Evolutionary conservation across 2,329 filamentous ascomycete species (phyloP).

Genomic region (Cyanodermella asteris): DNA sequence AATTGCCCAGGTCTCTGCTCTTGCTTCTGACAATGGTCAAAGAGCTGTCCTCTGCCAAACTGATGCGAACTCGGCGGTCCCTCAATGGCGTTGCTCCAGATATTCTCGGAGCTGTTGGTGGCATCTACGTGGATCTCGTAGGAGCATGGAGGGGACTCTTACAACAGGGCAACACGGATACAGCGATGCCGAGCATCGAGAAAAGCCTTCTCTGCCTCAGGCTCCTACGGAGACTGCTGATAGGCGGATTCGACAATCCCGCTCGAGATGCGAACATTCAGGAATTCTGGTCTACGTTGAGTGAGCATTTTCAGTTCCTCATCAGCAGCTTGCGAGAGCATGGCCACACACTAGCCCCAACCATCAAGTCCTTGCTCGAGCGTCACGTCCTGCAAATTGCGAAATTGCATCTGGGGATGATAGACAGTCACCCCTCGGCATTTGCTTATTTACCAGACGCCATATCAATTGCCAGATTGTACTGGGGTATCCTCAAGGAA

Average conservation of each 20-base stretch:
- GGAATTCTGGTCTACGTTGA: conserved; percentile 60
- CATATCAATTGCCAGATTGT: conserved; percentile 52
- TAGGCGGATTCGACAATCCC: conserved; percentile 66
- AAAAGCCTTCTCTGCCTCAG: conserved; percentile 65
- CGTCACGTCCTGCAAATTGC: conserved; percentile 78
- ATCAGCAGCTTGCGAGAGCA: no score
- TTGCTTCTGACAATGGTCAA: conserved; percentile 75
- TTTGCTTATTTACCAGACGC: conserved; percentile 69
- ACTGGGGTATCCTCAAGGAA: conserved; percentile 62
- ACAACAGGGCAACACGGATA: conserved; percentile 33
- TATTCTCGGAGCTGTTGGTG: conserved; percentile 56
- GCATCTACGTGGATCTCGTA: conserved; percentile 57
- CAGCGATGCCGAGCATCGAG: conserved; percentile 43
- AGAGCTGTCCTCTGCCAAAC: conserved; percentile 60
- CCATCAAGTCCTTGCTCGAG: conserved; percentile 45
- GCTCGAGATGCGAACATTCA: conserved; percentile 55
- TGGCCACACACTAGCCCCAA: no score
- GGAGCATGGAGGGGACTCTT: conserved; percentile 44
- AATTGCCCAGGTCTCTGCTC: conserved; percentile 50
- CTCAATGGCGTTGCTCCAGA: conserved; percentile 64
- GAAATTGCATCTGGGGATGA: conserved; percentile 79
- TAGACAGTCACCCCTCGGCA: conserved; percentile 53
- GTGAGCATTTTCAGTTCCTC: no score
- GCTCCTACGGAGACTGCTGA: conserved; percentile 53
- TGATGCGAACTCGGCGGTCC: conserved; percentile 52